Evolutionary conservation across 2,329 filamentous ascomycete species (phyloP), one percentile per base, ranked within the genome.

Genomic region (Fragosphaeria purpurea): DNA sequence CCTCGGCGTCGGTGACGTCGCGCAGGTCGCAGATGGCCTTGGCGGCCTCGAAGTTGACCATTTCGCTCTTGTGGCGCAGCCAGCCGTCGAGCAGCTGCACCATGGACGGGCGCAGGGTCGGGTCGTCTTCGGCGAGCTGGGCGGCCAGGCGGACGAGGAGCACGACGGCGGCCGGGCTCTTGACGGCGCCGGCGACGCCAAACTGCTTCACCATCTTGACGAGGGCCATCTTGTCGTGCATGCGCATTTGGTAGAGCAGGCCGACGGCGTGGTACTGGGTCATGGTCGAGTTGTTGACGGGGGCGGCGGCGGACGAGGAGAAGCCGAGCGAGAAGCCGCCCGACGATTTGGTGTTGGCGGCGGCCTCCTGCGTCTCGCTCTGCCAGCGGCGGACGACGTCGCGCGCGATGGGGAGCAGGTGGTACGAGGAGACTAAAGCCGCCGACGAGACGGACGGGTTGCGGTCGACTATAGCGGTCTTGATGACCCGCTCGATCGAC

Each of bases 131-230:
- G 35, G 91, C 91, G 55, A 98, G 75, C 73, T 95, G 93, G 41
- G 91, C 88, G 37, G 93, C 93, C 57, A 98, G 72, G 59, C 93
- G 81, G 50, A 98, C 93, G 33, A 98, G 77, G 80, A 98, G 84
- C 47, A 98, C 82, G 52, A 90, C 85, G 37, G 90, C 93, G 53
- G 91, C 88, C 22, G 93, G 89, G 68, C 87, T 96, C 81, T 96
- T 97, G 55, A 97, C 85, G 9, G 88, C 88, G 52, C 93, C 93
- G 12, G 89, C 81, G 48, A 85, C 84, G 48, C 89, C 89, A 65
- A 96, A 97, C 68, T 98, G 93, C 72, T 98, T 93, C n/a, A 98
- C 91, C 93, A 98, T 97, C 79, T 98, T 98, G 54, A 97, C 91
- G 60, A 98, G 72, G 30, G 93, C 90, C 93, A 98, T 98, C 61